Conservation (phyloP, 345 rosid genomes). For the Moringa oleifera region DNA sequence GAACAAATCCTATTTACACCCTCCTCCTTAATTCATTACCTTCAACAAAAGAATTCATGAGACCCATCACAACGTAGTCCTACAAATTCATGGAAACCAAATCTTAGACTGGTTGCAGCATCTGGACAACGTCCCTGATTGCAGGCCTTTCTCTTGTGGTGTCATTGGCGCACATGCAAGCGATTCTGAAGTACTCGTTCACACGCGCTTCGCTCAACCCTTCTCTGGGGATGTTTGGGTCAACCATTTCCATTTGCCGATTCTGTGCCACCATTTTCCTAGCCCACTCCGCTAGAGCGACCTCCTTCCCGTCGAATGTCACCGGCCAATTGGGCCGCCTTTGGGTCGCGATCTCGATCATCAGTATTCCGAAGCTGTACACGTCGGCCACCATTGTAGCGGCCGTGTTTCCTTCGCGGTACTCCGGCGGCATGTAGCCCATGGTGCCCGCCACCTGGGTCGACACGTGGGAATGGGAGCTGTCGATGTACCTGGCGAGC, state of each 20-base stretch:
- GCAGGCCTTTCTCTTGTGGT: slow-evolving; percentile 42
- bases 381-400: slow-evolving; percentile 69
- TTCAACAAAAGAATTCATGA: too few relatives aligned
- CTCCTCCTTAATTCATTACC: too few relatives aligned
- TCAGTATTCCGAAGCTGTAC: slow-evolving; percentile 75
- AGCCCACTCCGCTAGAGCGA: slow-evolving; percentile 61
- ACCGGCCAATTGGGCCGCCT: slow-evolving; percentile 62
- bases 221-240: slow-evolving; percentile 16
- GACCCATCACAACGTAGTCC: too few relatives aligned
- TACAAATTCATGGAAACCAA: too few relatives aligned
- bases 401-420: slow-evolving; percentile 54
- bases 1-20: too few relatives aligned
- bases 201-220: slow-evolving; percentile 27
- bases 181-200: slow-evolving; percentile 55
- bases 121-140: slow-evolving; percentile 41
- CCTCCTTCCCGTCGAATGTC: slow-evolving; percentile 24
- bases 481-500: slow-evolving; percentile 49
- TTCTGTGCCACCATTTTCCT: slow-evolving; percentile 30
- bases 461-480: slow-evolving; percentile 67
- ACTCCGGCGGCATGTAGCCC: slow-evolving; percentile 99
- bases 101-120: slow-evolving; percentile 13
- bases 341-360: slow-evolving; percentile 66
- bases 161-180: slow-evolving; percentile 47
- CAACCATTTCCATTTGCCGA: slow-evolving; percentile 51
- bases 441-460: slow-evolving; percentile 90